Evolutionary conservation across 345 rosid genomes (phyloP).

Genomic region (Excoecaria cochinchinensis): DNA sequence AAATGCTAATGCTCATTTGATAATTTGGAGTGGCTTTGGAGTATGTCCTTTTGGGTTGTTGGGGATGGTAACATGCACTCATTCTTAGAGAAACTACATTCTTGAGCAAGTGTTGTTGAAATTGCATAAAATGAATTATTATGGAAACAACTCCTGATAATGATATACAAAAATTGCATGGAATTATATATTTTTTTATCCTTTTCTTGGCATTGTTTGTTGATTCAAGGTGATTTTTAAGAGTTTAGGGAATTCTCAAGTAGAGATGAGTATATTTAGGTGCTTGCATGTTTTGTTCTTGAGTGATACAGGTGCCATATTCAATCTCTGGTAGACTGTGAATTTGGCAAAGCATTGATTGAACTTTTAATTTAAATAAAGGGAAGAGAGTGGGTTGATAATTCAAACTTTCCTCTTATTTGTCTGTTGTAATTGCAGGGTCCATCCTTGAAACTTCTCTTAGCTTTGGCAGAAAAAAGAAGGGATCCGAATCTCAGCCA

Average conservation of each 20-base stretch:
- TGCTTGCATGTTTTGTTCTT: neutral
- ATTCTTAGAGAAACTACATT: neutral
- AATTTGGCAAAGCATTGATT: neutral
- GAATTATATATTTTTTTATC: neutral
- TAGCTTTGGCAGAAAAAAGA: conserved; percentile 68
- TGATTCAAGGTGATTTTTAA: neutral
- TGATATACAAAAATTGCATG: neutral
- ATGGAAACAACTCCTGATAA: neutral
- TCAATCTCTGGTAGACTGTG: neutral
- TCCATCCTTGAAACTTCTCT: conserved; percentile 47
- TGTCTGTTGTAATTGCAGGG: conserved; percentile 32
- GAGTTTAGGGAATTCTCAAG: neutral
- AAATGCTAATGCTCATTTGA: conserved; percentile 5
- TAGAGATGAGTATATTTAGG: no score
- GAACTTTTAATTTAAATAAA: neutral
- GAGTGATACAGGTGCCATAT: neutral
- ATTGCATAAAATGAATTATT: neutral
- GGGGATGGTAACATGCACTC: neutral
- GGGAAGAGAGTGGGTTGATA: neutral
- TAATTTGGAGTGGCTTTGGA: conserved; percentile 3
- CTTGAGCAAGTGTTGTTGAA: neutral
- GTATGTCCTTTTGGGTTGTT: neutral
- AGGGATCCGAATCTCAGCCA: conserved; percentile 46
- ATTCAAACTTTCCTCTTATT: conserved; percentile 6
- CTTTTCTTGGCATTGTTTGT: neutral